Evolutionary conservation across 2,329 filamentous ascomycete genomes (phyloP).

Genomic region (Phialophora macrospora): DNA sequence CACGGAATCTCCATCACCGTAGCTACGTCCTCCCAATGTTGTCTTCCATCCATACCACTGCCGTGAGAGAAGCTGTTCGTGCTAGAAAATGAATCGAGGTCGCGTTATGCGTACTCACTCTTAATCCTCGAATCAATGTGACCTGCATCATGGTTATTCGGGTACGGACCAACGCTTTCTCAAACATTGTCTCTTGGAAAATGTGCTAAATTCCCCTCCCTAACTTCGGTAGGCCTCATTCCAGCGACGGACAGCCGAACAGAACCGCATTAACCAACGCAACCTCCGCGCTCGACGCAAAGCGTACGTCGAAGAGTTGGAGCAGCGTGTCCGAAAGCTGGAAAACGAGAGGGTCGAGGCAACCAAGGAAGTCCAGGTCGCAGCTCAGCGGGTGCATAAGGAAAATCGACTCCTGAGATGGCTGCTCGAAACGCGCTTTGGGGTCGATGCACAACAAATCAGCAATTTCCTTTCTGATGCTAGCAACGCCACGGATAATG

Average conservation of each 20-base stretch:
- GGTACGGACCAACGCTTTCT: not conserved
- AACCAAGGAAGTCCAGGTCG: not conserved
- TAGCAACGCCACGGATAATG: not conserved
- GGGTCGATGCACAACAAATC: not conserved
- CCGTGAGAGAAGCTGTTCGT: not conserved
- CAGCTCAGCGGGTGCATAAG: not conserved
- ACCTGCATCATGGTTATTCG: not conserved
- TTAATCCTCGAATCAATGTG: not conserved
- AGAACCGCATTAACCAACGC: not conserved
- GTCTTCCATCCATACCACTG: not conserved
- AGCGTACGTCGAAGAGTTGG: not conserved
- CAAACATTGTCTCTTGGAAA: no score
- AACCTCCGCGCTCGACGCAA: not conserved
- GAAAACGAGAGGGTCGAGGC: not conserved
- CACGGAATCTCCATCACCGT: no score
- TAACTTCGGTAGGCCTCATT: no score
- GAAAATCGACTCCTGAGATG: not conserved
- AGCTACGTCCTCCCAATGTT: not conserved
- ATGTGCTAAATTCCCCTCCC: no score
- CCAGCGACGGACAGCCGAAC: not conserved
- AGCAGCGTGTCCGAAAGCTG: not conserved
- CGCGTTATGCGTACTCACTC: not conserved
- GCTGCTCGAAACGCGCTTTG: not conserved
- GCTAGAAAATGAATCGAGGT: not conserved
- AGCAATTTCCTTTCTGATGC: not conserved